Evolutionary conservation across 768 basidiomycete genomes (phyloP), one percentile per base, ranked within the genome.

Genomic region (Suillus fuscotomentosus): DNA sequence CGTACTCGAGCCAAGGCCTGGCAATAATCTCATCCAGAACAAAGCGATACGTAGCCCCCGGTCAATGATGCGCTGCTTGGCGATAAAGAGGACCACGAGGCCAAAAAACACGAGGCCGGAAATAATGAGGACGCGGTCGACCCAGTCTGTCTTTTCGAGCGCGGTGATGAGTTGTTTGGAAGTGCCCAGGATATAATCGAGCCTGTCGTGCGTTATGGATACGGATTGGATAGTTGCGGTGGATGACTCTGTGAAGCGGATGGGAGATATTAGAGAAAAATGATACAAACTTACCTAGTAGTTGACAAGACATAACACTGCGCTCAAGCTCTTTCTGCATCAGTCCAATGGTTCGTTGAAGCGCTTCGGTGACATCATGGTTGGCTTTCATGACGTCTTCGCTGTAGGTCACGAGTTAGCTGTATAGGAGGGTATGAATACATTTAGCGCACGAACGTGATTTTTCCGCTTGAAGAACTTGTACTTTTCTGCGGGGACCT

Each of bases 291-390:
- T 50, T 70, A 91, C 94, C 92, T 45, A 99, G 85, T 73, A 97
- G 86, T 73, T 99, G 96, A 7, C 82, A 83, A 2, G 92, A 87
- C 60, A 97, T 82, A 9, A 96, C 92, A 0, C 93, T 95, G 27
- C 88, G 86, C 70, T 98, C 93, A 2, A 99, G 87, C 71, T 99
- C 97, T 47, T 85, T 86, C 77, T 97, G 94, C 93, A 99, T 94
- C 5, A 94, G 78, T 14, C 79, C 82, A 42, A 94, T 84, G 5
- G 96, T 98, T 42, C 95, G 85, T 55, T 92, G 87, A 6, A 99
- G 80, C 3, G 93, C 87, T 22, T 91, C 90, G 1, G 96, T 98
- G 11, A 99, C 93, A 66, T 95, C 86, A 66, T 91, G 85, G 61
- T 89, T 94, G n/a, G 94, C 88, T 67, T 88, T 88, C 89, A 95